Evolutionary conservation across 768 basidiomycete genomes (phyloP).

Genomic region (Lentinula sp.): DNA sequence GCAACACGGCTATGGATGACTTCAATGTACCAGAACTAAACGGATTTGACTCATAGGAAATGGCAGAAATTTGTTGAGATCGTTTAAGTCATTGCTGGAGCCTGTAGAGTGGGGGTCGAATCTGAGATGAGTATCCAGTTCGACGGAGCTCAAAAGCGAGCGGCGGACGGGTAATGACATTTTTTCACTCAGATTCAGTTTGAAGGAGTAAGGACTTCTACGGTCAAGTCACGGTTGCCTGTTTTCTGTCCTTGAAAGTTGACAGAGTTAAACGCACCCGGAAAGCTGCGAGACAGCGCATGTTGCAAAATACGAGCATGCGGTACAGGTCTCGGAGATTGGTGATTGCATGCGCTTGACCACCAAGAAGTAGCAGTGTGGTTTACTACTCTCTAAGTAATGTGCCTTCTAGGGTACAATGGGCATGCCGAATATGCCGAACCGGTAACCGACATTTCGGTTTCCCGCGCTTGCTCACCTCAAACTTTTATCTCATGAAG

Average conservation of each 20-base stretch:
- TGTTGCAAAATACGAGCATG: background rate
- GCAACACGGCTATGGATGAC: background rate
- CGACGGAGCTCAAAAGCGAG: background rate
- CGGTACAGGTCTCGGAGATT: background rate
- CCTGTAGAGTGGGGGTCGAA: background rate
- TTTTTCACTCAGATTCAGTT: background rate
- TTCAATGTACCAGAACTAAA: background rate
- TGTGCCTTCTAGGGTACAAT: background rate
- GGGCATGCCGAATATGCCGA: background rate
- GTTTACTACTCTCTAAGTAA: background rate
- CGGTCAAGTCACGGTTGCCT: background rate
- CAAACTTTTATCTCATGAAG: background rate
- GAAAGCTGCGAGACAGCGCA: background rate
- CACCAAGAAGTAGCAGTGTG: background rate
- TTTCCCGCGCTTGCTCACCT: background rate
- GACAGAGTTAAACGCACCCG: background rate
- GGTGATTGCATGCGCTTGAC: background rate
- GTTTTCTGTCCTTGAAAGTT: background rate
- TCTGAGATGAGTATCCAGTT: background rate
- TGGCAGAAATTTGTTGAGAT: background rate
- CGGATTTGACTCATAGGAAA: background rate
- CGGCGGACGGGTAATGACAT: conserved; percentile 1
- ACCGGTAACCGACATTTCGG: background rate
- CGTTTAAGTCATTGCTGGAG: background rate
- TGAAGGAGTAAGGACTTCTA: background rate